phyloP scores from a whole-genome alignment of 108 stramenopile species.

The Epithemia pelagica region DNA sequence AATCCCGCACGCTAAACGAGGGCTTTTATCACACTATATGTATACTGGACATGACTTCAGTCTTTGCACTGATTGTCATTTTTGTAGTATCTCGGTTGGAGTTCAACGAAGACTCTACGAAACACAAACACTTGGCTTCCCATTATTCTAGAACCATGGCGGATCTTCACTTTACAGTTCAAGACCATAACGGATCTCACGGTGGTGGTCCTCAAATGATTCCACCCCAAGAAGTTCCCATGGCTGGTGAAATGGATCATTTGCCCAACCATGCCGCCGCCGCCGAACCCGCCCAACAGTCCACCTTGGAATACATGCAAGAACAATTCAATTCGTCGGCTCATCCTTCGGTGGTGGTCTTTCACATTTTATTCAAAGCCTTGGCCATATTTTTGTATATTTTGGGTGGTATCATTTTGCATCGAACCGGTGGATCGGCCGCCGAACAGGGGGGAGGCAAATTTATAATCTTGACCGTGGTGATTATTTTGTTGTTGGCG shows the following conservation, averaged over 20 bases:
- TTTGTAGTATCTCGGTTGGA: too few species aligned
- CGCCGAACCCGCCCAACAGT: neutral
- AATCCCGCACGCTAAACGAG: too few species aligned
- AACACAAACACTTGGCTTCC: too few species aligned
- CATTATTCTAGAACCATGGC: too few species aligned
- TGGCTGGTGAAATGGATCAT: neutral
- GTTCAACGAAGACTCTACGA: too few species aligned
- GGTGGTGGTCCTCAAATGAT: neutral
- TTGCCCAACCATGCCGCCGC: neutral
- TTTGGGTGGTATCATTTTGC: conserved; percentile 62
- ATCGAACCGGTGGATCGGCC: conserved; percentile 1
- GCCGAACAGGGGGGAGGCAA: conserved; percentile 33
- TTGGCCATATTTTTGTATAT: conserved; percentile 81
- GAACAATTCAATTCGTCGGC: conserved; percentile 33
- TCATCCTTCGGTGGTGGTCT: conserved; percentile 84
- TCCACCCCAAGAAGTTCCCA: neutral
- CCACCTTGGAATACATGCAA: conserved; percentile 8
- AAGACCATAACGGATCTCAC: too few species aligned
- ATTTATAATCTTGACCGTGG: conserved; percentile 84
- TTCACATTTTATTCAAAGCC: conserved; percentile 91
- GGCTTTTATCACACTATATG: too few species aligned
- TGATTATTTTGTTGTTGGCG: conserved; percentile 86
- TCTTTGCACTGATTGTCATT: too few species aligned
- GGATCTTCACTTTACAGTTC: neutral
- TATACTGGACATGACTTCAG: too few species aligned